phyloP scores from a whole-genome alignment of 768 basidiomycete genomes.

The Lentinula sp. region DNA sequence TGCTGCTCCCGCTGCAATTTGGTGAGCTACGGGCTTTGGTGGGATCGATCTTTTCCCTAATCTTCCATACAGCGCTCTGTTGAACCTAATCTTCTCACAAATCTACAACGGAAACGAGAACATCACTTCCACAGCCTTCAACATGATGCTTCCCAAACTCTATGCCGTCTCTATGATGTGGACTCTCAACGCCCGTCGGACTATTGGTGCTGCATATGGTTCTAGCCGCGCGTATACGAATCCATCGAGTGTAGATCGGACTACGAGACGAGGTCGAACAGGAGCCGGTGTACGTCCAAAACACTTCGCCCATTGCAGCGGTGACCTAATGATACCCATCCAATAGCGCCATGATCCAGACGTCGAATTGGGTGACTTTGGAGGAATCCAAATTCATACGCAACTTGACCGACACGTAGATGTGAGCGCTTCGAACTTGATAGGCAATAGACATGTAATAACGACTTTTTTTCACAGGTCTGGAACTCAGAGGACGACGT shows the following conservation, averaged over 20 bases:
- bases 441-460: background rate
- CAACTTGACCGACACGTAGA: background rate
- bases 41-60: background rate
- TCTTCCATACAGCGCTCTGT: conserved; percentile 20
- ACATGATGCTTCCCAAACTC: conserved; percentile 23
- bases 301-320: background rate
- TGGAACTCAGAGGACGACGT: background rate
- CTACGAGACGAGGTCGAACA: background rate
- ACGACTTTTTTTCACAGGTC: background rate
- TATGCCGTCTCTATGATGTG: conserved; percentile 32
- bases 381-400: background rate
- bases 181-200: conserved; percentile 25
- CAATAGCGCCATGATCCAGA: background rate
- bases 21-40: conserved; percentile 14
- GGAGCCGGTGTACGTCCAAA: background rate
- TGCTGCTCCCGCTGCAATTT: conserved; percentile 25
- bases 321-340: background rate
- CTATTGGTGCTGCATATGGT: conserved; percentile 11
- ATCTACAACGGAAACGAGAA: conserved; percentile 15
- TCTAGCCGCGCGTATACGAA: background rate
- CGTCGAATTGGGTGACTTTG: background rate
- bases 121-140: conserved; percentile 23
- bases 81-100: conserved; percentile 28
- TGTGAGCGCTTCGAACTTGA: background rate
- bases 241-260: background rate